Base-by-base conservation (phyloP, 2,329 filamentous ascomycete genomes). In the Hymenoscyphus scutula region DNA sequence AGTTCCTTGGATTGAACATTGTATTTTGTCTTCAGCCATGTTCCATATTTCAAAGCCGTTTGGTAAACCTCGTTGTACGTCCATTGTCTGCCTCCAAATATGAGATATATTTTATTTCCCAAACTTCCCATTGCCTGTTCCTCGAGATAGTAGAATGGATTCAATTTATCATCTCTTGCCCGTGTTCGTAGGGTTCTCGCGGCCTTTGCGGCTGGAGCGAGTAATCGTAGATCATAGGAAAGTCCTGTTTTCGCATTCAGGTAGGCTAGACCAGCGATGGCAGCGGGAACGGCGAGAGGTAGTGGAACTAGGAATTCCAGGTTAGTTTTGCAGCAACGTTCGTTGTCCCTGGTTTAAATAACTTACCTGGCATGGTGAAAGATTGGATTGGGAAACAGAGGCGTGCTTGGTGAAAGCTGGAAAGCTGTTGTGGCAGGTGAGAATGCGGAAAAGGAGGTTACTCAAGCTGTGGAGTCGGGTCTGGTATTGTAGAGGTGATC, bases 21-120 rank as follows among this genome's bases (percentile, higher is more conserved):
- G 59, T 88, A 82, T 10, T 77, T 81, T 1, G 82, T 81, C 74
- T 87, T 87, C 60, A 96, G 77, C 89, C 90, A 96, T 59, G 83
- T 80, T 30, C 90, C 91, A 71, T 93, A 91, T 63, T 86, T 86
- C 51, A 96, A 78, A 1, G 84, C 83, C 8, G 77, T 82, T 60
- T 91, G 83, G 75, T 96, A 95, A 1, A 84, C 81, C 70, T 95
- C 81, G n/a, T 84, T 84, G 74, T 90, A 96, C 1, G 89, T 91
- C 81, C 88, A 91, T 48, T 77, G 79, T 59, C 78, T 80, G 64
- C 89, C 88, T 68, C 91, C 82, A 71, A 89, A 93, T 57, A 89
- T 82, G 56, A 95, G 75, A 64, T 89, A 87, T 1, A 79, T 72
- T 29, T 80, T 78, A 65, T 84, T 78, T n/a, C 84, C 80, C 2